phyloP scores from a whole-genome alignment of 1,284 basidiomycete species.

The Rhodotorula sp. region DNA sequence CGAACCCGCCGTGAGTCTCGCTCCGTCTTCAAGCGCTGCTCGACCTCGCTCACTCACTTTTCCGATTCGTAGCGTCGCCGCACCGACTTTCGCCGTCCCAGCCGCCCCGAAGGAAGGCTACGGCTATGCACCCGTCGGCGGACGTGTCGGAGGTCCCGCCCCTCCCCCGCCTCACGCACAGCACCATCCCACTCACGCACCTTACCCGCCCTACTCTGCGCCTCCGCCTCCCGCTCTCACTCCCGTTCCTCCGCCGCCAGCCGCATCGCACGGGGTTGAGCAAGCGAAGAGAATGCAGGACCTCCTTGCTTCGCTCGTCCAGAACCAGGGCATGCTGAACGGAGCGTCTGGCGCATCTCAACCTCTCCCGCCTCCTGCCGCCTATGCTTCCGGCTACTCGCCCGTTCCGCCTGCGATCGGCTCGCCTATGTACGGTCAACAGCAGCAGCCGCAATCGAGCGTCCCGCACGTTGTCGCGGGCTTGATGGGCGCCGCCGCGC shows the following conservation, averaged over 20 bases:
- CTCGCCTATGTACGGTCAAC: background rate
- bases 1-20: conserved; percentile 16
- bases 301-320: conserved; percentile 44
- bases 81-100: background rate
- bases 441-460: background rate
- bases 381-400: background rate
- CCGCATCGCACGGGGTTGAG: conserved; percentile 42
- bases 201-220: background rate
- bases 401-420: background rate
- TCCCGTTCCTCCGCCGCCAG: background rate
- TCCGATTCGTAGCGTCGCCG: background rate
- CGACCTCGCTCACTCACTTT: background rate
- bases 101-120: background rate
- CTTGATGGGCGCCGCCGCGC: conserved; percentile 3
- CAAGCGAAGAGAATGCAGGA: conserved; percentile 50
- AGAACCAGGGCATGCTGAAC: conserved; percentile 14
- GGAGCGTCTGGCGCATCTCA: background rate
- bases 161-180: too few relatives aligned
- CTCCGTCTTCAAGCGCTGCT: background rate
- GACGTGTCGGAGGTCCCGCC: background rate
- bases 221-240: background rate
- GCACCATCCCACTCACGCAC: too few relatives aligned
- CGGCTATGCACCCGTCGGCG: background rate
- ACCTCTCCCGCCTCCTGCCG: background rate
- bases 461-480: background rate